These are phyloP conservation scores for Dissophora globulifera DNA, from an alignment of 192 early-diverging fungal species.

Conservation along the genomic window DNA sequence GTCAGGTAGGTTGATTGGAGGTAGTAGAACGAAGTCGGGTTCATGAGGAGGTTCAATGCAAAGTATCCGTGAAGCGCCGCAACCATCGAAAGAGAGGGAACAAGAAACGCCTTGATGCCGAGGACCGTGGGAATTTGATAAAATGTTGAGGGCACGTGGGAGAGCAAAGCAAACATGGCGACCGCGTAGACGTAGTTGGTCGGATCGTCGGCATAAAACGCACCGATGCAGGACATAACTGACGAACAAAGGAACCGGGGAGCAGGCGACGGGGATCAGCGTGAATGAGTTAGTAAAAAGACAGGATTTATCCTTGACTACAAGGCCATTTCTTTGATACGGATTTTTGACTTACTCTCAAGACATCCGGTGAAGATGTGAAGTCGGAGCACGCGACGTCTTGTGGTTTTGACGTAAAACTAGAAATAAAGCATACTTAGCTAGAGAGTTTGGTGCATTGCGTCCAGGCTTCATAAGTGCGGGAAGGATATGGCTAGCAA, in stretches of 20 bases:
- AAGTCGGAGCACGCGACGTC: constrained; percentile 31
- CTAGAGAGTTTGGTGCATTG: no score
- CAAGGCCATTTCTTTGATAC: no score
- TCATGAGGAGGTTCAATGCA: constrained; percentile 36
- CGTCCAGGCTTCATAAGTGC: no score
- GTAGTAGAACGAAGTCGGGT: constrained; percentile 43
- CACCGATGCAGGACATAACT: constrained; percentile 41
- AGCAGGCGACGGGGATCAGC: no score
- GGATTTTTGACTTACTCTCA: constrained; percentile 40
- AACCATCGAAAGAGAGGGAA: constrained; percentile 31
- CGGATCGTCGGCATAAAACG: constrained; percentile 44
- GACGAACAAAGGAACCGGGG: background rate
- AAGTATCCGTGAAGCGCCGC: constrained; percentile 47
- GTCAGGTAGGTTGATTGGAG: constrained; percentile 47
- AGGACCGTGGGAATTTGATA: constrained; percentile 49
- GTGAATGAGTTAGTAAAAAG: no score
- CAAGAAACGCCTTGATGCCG: constrained; percentile 49
- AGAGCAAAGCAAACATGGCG: constrained; percentile 16
- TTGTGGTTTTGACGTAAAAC: constrained; percentile 42
- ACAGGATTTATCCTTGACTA: no score
- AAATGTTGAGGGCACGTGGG: constrained; percentile 44
- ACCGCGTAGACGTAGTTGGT: constrained; percentile 42
- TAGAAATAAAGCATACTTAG: constrained; percentile 13
- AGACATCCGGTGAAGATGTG: constrained; percentile 44
- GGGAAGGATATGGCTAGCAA: no score